Evolutionary conservation across 108 stramenopile genomes (phyloP), one percentile per base, ranked within the genome.

Genomic region (Phaeodactylum tricornutum): DNA sequence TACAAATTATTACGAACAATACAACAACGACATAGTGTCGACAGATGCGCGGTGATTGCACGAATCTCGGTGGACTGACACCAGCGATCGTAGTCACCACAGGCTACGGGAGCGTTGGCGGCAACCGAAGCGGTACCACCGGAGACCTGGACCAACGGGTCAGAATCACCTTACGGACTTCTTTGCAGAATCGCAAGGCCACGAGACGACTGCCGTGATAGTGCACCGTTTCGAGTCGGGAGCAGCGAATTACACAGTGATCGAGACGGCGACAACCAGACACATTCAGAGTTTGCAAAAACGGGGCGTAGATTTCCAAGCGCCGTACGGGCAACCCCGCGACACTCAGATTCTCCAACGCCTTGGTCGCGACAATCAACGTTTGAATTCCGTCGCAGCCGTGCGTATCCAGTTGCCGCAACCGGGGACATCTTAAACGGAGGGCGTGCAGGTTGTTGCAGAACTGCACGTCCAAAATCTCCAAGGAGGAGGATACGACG

Each of bases 401-500:
- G 21, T 47, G n/a, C 21, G 30, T 54, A 45, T 46, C 21, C 32
- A 62, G 23, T 24, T 15, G 0, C 28, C 37, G 34, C 9, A 62
- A 35, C 24, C 25, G 27, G 14, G 43, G 44, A 15, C 52, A 62
- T 6, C 1, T 12, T 22, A 62, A 40, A 8, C 33, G 28, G 16
- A 62, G 31, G 2, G 19, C 17, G 0, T 7, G 2, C 33, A 62
- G 17, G 12, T 29, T 29, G 39, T 53, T 26, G 28, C 37, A 41
- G 20, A 43, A 43, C 0, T 34, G n/a, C 1, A 40, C 43, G 26
- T 54, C 41, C 26, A 62, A 44, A 3, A 12, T 29, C 28, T 32
- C 22, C 20, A 62, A 33, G 14, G 29, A 44, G 3, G 0, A 1
- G 11, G 52, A 61, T 26, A 11, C 24, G 16, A 62, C 17, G 8